phyloP scores from a whole-genome alignment of 202 grass and related monocot species.

The Panicum virgatum region DNA sequence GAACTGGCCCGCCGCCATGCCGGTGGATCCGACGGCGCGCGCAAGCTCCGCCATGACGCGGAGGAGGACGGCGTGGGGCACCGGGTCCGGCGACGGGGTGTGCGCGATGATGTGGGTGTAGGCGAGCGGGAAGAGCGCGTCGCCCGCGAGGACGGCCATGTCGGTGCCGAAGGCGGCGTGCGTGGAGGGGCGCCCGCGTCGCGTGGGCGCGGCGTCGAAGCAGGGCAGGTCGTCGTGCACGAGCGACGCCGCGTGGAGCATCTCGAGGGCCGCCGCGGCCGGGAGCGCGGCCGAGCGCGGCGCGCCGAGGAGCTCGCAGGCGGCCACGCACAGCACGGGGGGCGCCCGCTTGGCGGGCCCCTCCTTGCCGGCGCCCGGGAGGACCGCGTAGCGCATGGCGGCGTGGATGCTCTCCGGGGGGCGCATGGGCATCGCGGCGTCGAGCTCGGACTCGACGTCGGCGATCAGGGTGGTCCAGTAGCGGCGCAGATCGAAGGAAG shows the following conservation, averaged over 20 bases:
- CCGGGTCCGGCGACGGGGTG: constrained; percentile 51
- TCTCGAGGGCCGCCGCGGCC: constrained; percentile 81
- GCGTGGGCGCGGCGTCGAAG: constrained; percentile 78
- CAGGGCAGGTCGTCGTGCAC: constrained; percentile 92
- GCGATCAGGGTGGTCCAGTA: constrained; percentile 86
- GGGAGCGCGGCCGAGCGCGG: constrained; percentile 63
- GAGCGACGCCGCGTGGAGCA: constrained; percentile 82
- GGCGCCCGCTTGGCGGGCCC: constrained; percentile 75
- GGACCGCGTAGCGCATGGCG: constrained; percentile 86
- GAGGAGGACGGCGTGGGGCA: constrained; percentile 52
- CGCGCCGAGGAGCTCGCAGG: constrained; percentile 80
- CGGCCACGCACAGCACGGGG: constrained; percentile 79
- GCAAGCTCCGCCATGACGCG: constrained; percentile 76
- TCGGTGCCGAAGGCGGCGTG: constrained; percentile 69
- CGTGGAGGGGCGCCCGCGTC: constrained; percentile 71
- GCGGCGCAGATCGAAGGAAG: constrained; percentile 71
- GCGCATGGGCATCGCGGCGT: constrained; percentile 67
- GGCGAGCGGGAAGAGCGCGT: constrained; percentile 77
- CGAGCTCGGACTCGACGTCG: constrained; percentile 76
- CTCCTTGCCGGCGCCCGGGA: constrained; percentile 62
- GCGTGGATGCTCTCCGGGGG: constrained; percentile 69
- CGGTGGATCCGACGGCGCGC: constrained; percentile 75
- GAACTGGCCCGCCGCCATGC: constrained; percentile 81
- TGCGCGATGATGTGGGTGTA: constrained; percentile 68
- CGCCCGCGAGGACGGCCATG: constrained; percentile 76